Conservation (phyloP, 83 land plant species). For the Picea abies region DNA sequence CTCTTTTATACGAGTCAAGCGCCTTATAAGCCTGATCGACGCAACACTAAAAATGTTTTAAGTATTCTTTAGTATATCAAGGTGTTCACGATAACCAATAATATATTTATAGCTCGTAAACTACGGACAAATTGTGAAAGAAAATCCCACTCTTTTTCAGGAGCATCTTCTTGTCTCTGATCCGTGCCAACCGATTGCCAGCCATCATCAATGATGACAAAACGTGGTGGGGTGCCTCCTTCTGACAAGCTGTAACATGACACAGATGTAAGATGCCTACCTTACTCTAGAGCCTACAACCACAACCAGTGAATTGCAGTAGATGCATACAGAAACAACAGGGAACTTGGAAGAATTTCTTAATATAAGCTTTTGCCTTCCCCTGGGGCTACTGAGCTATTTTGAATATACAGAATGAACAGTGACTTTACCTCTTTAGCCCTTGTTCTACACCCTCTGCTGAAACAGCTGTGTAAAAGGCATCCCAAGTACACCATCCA, state of each 20-base stretch:
- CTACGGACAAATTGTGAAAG: background rate
- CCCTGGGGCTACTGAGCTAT: too few relatives aligned
- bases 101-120: background rate
- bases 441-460: constrained; percentile 81
- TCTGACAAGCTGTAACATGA: constrained; percentile 25
- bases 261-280: background rate
- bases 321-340: too few relatives aligned
- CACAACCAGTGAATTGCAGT: background rate
- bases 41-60: background rate
- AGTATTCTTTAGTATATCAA: too few relatives aligned
- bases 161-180: background rate
- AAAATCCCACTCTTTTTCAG: background rate
- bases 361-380: too few relatives aligned
- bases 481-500: constrained; percentile 99
- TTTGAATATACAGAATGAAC: background rate
- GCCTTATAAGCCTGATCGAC: constrained; percentile 53
- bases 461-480: constrained; percentile 86
- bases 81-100: background rate
- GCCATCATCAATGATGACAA: constrained; percentile 48
- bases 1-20: constrained; percentile 75
- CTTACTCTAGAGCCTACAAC: background rate
- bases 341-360: too few relatives aligned
- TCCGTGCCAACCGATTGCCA: constrained; percentile 52
- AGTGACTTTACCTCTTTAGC: constrained; percentile 53
- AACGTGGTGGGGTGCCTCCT: constrained; percentile 56